Evolutionary conservation across 192 early-diverging fungal species (phyloP).

Genomic region (Fimicolochytrium jonesii): DNA sequence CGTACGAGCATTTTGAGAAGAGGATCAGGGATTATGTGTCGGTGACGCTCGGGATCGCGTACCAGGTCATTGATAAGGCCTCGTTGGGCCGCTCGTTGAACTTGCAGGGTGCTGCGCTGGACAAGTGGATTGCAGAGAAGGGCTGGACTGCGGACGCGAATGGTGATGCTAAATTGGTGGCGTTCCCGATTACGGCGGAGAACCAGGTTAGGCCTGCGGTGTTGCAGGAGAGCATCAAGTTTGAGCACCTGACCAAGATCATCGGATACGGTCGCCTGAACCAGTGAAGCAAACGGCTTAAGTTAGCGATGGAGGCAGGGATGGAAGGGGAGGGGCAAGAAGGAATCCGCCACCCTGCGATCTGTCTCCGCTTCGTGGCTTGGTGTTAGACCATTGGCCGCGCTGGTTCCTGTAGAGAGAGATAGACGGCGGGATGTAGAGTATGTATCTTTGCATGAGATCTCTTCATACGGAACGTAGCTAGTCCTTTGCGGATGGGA

Average conservation of each 20-base stretch:
- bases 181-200: conserved; percentile 74
- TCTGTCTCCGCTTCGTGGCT: too few relatives aligned
- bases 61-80: conserved; percentile 70
- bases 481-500: too few relatives aligned
- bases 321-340: too few relatives aligned
- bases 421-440: too few relatives aligned
- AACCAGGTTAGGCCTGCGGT: conserved; percentile 83
- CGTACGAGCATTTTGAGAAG: conserved; percentile 50
- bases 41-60: conserved; percentile 68
- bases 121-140: conserved; percentile 44
- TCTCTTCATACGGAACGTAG: too few relatives aligned
- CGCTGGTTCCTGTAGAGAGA: too few relatives aligned
- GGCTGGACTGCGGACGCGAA: conserved; percentile 60
- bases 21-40: conserved; percentile 73
- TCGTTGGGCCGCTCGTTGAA: conserved; percentile 62
- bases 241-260: conserved; percentile 60
- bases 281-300: too few relatives aligned
- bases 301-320: too few relatives aligned
- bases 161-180: conserved; percentile 51
- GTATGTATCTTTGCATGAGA: too few relatives aligned
- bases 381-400: too few relatives aligned
- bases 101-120: conserved; percentile 57
- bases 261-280: conserved; percentile 26
- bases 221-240: conserved; percentile 83
- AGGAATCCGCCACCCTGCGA: too few relatives aligned